Evolutionary conservation across 2,329 filamentous ascomycete species (phyloP).

Genomic region (Hypoxylon sp.): DNA sequence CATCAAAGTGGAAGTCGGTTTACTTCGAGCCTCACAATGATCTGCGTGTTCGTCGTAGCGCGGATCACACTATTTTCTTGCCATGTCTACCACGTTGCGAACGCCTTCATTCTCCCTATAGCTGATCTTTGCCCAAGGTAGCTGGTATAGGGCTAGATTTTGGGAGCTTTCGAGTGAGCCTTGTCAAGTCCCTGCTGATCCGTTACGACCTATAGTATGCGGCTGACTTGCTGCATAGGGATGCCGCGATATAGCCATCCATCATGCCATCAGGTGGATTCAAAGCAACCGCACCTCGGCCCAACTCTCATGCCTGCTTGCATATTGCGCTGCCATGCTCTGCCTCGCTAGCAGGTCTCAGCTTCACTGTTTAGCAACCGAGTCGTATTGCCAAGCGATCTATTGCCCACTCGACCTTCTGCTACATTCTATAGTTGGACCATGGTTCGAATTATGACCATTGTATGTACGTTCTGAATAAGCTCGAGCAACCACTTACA

Average conservation of each 20-base stretch:
- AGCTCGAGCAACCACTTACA: slow-evolving; percentile 24
- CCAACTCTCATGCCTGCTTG: slow-evolving; percentile 34
- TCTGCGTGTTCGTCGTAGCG: not conserved
- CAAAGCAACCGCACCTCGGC: slow-evolving; percentile 40
- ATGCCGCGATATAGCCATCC: slow-evolving; percentile 20
- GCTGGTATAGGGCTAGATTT: slow-evolving; percentile 29
- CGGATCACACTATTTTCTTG: slow-evolving; percentile 4
- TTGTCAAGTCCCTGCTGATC: slow-evolving; percentile 32
- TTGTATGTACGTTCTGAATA: slow-evolving; percentile 28
- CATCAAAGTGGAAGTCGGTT: slow-evolving; percentile 5
- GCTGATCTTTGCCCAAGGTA: slow-evolving; percentile 31
- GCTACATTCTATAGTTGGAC: slow-evolving; percentile 11
- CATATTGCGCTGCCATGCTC: slow-evolving; percentile 23
- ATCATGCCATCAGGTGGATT: slow-evolving; percentile 36
- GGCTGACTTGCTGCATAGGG: slow-evolving; percentile 29
- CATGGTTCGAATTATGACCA: slow-evolving; percentile 15
- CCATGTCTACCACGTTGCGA: not conserved
- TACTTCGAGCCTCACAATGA: slow-evolving; percentile 14
- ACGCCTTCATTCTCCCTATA: not conserved
- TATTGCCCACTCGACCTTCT: slow-evolving; percentile 20
- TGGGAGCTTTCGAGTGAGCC: slow-evolving; percentile 4
- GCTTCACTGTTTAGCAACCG: slow-evolving; percentile 24
- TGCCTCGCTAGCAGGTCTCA: slow-evolving; percentile 22
- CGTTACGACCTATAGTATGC: slow-evolving; percentile 29
- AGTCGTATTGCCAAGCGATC: slow-evolving; percentile 39